These are phyloP conservation scores for Polyplosphaeria fusca DNA, from an alignment of 495 filamentous ascomycete species.

Conservation along the genomic window DNA sequence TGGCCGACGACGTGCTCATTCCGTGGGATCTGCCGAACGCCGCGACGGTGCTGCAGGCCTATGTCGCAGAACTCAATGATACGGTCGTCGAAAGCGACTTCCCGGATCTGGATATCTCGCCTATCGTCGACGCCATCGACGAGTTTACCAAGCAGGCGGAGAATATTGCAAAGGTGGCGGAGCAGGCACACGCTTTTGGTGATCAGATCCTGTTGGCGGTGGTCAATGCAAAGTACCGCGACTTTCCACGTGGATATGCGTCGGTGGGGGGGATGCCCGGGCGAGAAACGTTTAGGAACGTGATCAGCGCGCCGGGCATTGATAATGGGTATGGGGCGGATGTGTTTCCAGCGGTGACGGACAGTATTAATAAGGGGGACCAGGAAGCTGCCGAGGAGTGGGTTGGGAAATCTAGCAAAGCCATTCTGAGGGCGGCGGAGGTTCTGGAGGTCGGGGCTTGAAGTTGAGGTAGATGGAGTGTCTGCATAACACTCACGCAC, in stretches of 20 bases:
- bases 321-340: conserved; percentile 30
- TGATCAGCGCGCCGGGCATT: conserved; percentile 26
- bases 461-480: too few species aligned
- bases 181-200: conserved; percentile 3
- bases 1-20: conserved; percentile 39
- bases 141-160: conserved; percentile 19
- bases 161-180: conserved; percentile 5
- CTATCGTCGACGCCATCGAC: conserved; percentile 9
- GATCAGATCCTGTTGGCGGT: conserved; percentile 13
- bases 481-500: too few species aligned
- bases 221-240: conserved; percentile 23
- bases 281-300: conserved; percentile 26
- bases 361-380: conserved; percentile 13
- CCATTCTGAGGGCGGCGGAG: conserved; percentile 20
- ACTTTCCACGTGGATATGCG: conserved; percentile 25
- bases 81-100: conserved; percentile 19
- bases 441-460: conserved; percentile 10
- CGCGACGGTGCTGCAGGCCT: conserved; percentile 16
- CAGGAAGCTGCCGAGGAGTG: conserved; percentile 11
- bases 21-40: conserved; percentile 38
- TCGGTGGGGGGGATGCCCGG: conserved; percentile 20
- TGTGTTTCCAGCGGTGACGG: conserved; percentile 25
- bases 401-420: conserved; percentile 21
- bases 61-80: conserved; percentile 26
- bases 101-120: conserved; percentile 14